Evolutionary conservation across 2,329 filamentous ascomycete species (phyloP).

Genomic region (Aspergillus awamori): DNA sequence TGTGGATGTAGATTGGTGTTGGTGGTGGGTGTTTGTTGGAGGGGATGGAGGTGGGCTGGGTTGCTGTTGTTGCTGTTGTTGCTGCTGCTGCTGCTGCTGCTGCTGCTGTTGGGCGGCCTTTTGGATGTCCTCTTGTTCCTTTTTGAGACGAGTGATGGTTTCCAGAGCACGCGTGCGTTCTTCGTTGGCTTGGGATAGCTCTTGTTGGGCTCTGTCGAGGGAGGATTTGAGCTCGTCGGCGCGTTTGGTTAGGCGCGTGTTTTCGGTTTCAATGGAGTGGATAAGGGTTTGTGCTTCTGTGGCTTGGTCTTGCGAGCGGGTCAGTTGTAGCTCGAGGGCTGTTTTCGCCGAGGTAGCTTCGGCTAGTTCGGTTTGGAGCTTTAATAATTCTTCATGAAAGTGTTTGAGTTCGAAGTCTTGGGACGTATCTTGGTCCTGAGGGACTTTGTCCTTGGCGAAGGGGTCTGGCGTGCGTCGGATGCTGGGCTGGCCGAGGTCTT

Average conservation of each 20-base stretch:
- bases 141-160: slow-evolving; percentile 35
- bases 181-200: slow-evolving; percentile 34
- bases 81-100: not conserved
- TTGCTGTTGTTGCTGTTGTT: slow-evolving; percentile 24
- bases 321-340: slow-evolving; percentile 38
- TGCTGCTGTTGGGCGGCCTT: not conserved
- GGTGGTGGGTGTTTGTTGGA: slow-evolving; percentile 21
- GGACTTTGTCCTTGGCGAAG: not conserved
- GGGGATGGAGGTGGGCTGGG: slow-evolving; percentile 37
- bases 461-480: slow-evolving; percentile 21
- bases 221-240: slow-evolving; percentile 39
- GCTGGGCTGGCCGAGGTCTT: slow-evolving; percentile 33
- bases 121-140: slow-evolving; percentile 23
- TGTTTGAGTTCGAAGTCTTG: slow-evolving; percentile 26
- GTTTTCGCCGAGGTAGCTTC: slow-evolving; percentile 33
- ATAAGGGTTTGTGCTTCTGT: slow-evolving; percentile 41
- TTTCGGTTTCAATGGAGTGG: slow-evolving; percentile 44
- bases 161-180: slow-evolving; percentile 36
- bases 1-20: slow-evolving; percentile 20
- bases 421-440: slow-evolving; percentile 17
- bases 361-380: slow-evolving; percentile 34
- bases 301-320: slow-evolving; percentile 40
- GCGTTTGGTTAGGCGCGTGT: slow-evolving; percentile 38
- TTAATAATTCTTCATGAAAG: slow-evolving; percentile 33
- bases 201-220: slow-evolving; percentile 35